phyloP scores from a whole-genome alignment of 1,284 basidiomycete species.

The Sphaerobolus stellatus region DNA sequence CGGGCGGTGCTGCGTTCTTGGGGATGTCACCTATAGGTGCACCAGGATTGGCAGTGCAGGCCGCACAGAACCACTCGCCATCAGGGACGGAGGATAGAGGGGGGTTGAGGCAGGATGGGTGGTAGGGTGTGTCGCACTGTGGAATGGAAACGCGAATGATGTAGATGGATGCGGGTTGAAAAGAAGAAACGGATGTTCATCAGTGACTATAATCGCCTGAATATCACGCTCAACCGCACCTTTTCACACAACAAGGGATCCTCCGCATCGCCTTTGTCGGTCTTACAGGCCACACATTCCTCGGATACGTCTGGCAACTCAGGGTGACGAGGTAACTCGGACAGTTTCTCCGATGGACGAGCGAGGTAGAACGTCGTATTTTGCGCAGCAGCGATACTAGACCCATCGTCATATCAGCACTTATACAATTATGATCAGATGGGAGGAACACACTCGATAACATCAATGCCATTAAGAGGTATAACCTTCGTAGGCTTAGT shows the following conservation, averaged over 20 bases:
- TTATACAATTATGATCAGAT: background rate
- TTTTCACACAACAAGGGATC: constrained; percentile 83
- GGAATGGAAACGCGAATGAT: constrained; percentile 7
- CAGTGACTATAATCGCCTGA: background rate
- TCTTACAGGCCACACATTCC: constrained; percentile 70
- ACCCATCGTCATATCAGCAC: background rate
- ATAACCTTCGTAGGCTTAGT: constrained; percentile 79
- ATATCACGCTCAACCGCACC: constrained; percentile 43
- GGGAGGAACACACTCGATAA: constrained; percentile 64
- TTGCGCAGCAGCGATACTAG: constrained; percentile 78
- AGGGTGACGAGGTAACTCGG: constrained; percentile 75
- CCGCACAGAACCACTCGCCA: constrained; percentile 90
- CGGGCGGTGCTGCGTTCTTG: constrained; percentile 19
- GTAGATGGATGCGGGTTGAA: background rate
- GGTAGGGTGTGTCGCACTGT: constrained; percentile 89
- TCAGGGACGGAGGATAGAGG: constrained; percentile 78
- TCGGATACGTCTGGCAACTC: constrained; percentile 63
- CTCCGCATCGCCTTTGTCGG: constrained; percentile 66
- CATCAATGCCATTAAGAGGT: constrained; percentile 71
- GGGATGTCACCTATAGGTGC: constrained; percentile 31
- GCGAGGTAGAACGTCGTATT: constrained; percentile 84
- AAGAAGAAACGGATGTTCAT: background rate
- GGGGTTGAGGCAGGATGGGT: constrained; percentile 78
- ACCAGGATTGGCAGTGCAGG: constrained; percentile 48
- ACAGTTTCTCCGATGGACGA: constrained; percentile 62